Base-by-base conservation (phyloP, 305 asterid genomes). In the Lippia alba region DNA sequence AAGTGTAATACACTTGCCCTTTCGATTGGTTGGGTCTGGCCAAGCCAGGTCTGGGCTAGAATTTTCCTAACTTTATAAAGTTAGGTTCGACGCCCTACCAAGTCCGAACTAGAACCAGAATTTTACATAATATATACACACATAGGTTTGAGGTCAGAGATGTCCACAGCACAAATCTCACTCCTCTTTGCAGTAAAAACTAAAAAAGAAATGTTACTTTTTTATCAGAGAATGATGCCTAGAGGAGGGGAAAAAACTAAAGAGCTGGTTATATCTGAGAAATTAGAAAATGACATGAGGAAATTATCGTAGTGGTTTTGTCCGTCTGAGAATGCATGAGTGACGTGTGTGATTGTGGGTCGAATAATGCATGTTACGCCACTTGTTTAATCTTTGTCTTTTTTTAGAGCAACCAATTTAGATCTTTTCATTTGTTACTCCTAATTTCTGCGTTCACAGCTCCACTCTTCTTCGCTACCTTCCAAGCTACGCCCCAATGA, bases 291-390 rank as follows among this genome's bases (percentile, higher is more conserved):
- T 69, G 73, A 58, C 17, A 1, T 24, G 30, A 24, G 30, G 1
- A 24, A 24, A 24, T 24, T 24, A 24, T 1, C 30, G 30, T 24
- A 1, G 30, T 24, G 30, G 30, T 24, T 24, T 34, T 50, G 64
- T 40, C 8, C 4, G 33, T 36, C 70, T 19, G 58, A 70, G 54
- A 77, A 71, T 74, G 80, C 78, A 71, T 67, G 71, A 64, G 36
- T 64, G 84, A 82, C 80, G 61, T 53, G 76, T 81, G 77, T 56
- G 6, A 30, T 32, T 11, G 69, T 67, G 76, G 83, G 64, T 24
- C 73, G 12, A 19, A 70, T 16, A 70, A 64, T 83, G 92, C 93
- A 86, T 89, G 91, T 36, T 76, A 5, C 48, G 89, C 85, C 92
- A 89, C 90, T 84, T 86, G 89, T 75, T 49, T 82, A 61, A 16